A percentile compares a stretch with the other conserved stretches of the same genome.
These are phyloP conservation scores for Gossypioides kirkii DNA, from an alignment of 345 rosid genomes.

Conservation along the genomic window DNA sequence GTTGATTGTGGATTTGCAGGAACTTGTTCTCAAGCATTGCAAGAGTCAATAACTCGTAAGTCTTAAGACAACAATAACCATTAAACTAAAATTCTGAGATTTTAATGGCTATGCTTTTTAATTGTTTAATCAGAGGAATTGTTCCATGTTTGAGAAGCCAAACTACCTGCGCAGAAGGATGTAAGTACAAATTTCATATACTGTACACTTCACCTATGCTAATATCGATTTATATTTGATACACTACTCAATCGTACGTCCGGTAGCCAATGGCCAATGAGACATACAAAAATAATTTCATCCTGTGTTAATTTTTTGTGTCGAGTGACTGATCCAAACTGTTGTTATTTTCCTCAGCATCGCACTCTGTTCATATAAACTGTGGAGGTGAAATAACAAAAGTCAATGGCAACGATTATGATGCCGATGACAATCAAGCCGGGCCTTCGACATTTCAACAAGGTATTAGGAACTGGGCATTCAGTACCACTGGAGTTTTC, in stretches of 20 bases:
- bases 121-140: background rate
- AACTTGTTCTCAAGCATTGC: constrained; percentile 36
- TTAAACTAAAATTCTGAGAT: background rate
- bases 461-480: constrained; percentile 34
- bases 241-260: background rate
- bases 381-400: constrained; percentile 38
- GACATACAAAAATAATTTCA: no score
- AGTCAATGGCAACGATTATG: constrained; percentile 20
- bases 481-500: constrained; percentile 50
- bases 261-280: no score
- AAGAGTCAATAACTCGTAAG: constrained; percentile 5
- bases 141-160: background rate
- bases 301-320: no score
- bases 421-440: constrained; percentile 29
- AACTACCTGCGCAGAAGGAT: background rate
- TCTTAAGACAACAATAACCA: background rate
- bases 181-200: background rate
- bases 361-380: constrained; percentile 28
- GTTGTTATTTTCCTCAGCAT: constrained; percentile 22
- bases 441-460: constrained; percentile 30
- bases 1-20: constrained; percentile 14
- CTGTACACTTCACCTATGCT: background rate
- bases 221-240: background rate
- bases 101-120: background rate
- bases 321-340: background rate